Evolutionary conservation across 179 eudicot genomes (phyloP).

Genomic region (Spinacia oleracea): DNA sequence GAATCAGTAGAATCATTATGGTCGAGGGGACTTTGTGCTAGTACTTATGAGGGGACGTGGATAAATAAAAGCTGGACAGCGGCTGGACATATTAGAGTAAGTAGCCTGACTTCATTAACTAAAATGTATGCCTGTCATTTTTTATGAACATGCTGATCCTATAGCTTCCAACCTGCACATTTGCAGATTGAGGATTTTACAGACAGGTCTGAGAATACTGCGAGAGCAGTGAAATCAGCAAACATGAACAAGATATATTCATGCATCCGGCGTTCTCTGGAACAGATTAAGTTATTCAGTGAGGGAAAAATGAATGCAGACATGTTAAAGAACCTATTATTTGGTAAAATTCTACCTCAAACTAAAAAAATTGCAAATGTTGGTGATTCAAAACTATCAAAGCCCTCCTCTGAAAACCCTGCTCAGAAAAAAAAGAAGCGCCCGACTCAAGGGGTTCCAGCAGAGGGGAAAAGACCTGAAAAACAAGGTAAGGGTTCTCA

Average conservation of each 20-base stretch:
- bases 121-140: slow-evolving; percentile 9
- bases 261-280: slow-evolving; percentile 47
- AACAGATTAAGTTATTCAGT: slow-evolving; percentile 40
- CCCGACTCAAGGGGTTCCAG: background rate
- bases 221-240: slow-evolving; percentile 62
- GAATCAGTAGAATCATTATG: slow-evolving; percentile 69
- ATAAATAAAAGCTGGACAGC: slow-evolving; percentile 49
- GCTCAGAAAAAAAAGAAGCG: slow-evolving; percentile 14
- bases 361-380: slow-evolving; percentile 8
- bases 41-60: slow-evolving; percentile 74
- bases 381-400: slow-evolving; percentile 6
- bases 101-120: slow-evolving; percentile 7
- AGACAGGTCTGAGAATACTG: slow-evolving; percentile 71
- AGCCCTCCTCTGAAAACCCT: slow-evolving; percentile 1
- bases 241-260: slow-evolving; percentile 43
- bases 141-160: slow-evolving; percentile 11
- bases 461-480: slow-evolving; percentile 1
- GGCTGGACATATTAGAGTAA: slow-evolving; percentile 62
- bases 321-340: slow-evolving; percentile 43
- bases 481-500: slow-evolving; percentile 10
- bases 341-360: slow-evolving; percentile 39
- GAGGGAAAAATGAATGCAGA: slow-evolving; percentile 42
- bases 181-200: slow-evolving; percentile 89
- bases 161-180: background rate
- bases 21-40: slow-evolving; percentile 79